Conservation (phyloP, 2,329 filamentous ascomycete species). For the Cercospora berteroae region DNA sequence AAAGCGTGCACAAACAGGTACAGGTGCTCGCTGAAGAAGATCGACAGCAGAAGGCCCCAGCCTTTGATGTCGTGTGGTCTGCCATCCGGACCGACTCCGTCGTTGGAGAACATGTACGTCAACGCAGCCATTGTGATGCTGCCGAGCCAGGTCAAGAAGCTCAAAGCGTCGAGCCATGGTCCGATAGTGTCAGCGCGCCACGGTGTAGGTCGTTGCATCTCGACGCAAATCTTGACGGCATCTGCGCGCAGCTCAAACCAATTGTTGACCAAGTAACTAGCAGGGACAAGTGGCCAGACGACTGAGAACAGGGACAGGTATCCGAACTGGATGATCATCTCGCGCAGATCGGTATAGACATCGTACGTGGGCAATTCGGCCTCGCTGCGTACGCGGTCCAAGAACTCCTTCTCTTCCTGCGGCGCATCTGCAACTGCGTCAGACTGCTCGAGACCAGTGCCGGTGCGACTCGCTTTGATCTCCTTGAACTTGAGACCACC, state of each 20-base stretch:
- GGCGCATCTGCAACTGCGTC: constrained; percentile 58
- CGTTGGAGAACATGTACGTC: constrained; percentile 81
- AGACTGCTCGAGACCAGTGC: constrained; percentile 40
- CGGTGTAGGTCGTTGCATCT: constrained; percentile 84
- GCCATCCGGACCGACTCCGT: constrained; percentile 63
- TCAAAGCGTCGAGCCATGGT: constrained; percentile 81
- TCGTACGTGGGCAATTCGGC: constrained; percentile 81
- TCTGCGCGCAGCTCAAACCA: constrained; percentile 94
- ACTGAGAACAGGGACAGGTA: constrained; percentile 90
- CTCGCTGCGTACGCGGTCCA: constrained; percentile 78
- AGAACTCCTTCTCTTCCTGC: constrained; percentile 75
- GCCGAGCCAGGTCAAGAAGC: constrained; percentile 91
- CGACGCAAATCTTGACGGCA: constrained; percentile 87
- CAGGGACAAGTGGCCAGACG: constrained; percentile 88
- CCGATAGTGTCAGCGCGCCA: constrained; percentile 92
- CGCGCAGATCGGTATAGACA: constrained; percentile 83
- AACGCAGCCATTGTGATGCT: constrained; percentile 83
- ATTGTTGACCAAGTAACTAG: constrained; percentile 90
- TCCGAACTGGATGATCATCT: constrained; percentile 83
- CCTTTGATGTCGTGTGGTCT: constrained; percentile 68
- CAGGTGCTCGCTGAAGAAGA: constrained; percentile 84
- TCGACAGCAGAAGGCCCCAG: constrained; percentile 77
- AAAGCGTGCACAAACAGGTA: constrained; percentile 76
- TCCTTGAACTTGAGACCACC: constrained; percentile 76
- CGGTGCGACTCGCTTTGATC: constrained; percentile 61